Percentiles rank a stretch among this genome's conserved stretches.
Conservation (phyloP, 1,284 basidiomycete species). For the Hymenochaete sp. region DNA sequence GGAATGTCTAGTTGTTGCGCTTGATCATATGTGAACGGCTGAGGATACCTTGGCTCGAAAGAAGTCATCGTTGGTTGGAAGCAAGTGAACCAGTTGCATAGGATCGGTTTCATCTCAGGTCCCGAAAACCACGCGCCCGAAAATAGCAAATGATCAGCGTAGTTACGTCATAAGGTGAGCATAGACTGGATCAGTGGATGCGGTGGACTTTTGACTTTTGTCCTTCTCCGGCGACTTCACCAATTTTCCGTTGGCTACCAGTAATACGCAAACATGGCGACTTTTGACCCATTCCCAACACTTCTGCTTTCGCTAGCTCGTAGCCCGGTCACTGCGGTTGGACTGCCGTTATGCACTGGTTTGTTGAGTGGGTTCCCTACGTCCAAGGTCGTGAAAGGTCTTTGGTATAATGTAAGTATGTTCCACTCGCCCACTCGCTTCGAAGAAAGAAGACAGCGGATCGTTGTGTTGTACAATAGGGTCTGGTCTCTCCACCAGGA, state of each 20-base stretch:
- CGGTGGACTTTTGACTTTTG: neutral
- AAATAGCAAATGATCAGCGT: too few species aligned
- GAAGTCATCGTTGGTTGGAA: too few species aligned
- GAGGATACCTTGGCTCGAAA: constrained; percentile 9
- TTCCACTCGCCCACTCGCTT: neutral
- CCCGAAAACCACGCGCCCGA: too few species aligned
- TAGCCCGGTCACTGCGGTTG: constrained; percentile 52
- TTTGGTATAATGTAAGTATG: constrained; percentile 50
- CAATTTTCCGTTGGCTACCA: constrained; percentile 9
- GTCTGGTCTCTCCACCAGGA: constrained; percentile 32
- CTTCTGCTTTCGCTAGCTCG: constrained; percentile 49
- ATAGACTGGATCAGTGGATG: too few species aligned
- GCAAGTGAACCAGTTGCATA: too few species aligned
- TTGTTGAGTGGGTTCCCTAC: constrained; percentile 44
- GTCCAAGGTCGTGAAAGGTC: constrained; percentile 37
- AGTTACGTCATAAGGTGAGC: too few species aligned
- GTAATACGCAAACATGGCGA: too few species aligned
- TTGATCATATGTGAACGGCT: constrained; percentile 14
- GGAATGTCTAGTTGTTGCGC: constrained; percentile 10
- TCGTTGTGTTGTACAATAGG: neutral
- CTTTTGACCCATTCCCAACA: constrained; percentile 30
- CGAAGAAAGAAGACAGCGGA: neutral
- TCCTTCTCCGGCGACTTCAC: neutral
- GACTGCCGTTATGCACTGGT: constrained; percentile 52
- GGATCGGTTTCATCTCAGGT: too few species aligned